Evolutionary conservation across 495 filamentous ascomycete species (phyloP).

Genomic region (Parathielavia appendiculata): DNA sequence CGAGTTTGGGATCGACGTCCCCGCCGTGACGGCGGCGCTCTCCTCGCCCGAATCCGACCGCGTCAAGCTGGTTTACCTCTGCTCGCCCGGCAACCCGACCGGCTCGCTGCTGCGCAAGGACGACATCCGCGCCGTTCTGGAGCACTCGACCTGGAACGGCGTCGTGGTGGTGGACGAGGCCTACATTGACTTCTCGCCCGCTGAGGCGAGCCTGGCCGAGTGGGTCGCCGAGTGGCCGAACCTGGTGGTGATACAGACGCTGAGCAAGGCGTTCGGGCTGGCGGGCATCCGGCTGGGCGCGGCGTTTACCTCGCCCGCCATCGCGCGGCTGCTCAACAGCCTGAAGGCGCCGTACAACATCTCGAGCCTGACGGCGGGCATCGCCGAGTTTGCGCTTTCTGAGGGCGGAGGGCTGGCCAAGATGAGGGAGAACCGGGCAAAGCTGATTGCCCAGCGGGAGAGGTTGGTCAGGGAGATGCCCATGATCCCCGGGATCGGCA

Average conservation of each 20-base stretch:
- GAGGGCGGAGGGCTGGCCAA: conserved; percentile 54
- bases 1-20: conserved; percentile 64
- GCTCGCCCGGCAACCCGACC: conserved; percentile 92
- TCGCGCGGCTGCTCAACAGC: conserved; percentile 72
- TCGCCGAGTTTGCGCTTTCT: conserved; percentile 68
- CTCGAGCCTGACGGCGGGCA: conserved; percentile 73
- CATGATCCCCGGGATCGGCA: conserved; percentile 69
- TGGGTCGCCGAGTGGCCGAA: conserved; percentile 95
- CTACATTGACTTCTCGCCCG: conserved; percentile 88
- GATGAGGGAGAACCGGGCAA: conserved; percentile 62
- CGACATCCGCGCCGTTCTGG: conserved; percentile 68
- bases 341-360: conserved; percentile 97
- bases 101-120: conserved; percentile 68
- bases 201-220: conserved; percentile 77
- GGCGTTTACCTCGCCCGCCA: conserved; percentile 53
- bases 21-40: conserved; percentile 60
- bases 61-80: conserved; percentile 88
- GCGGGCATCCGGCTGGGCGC: conserved; percentile 80
- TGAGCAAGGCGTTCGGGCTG: conserved; percentile 92
- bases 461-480: conserved; percentile 70
- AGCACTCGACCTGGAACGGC: conserved; percentile 92
- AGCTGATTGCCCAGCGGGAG: conserved; percentile 70
- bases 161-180: conserved; percentile 92
- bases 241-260: conserved; percentile 93
- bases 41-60: conserved; percentile 36